Conservation (phyloP, 768 basidiomycete species). For the Termitomyces sp. region DNA sequence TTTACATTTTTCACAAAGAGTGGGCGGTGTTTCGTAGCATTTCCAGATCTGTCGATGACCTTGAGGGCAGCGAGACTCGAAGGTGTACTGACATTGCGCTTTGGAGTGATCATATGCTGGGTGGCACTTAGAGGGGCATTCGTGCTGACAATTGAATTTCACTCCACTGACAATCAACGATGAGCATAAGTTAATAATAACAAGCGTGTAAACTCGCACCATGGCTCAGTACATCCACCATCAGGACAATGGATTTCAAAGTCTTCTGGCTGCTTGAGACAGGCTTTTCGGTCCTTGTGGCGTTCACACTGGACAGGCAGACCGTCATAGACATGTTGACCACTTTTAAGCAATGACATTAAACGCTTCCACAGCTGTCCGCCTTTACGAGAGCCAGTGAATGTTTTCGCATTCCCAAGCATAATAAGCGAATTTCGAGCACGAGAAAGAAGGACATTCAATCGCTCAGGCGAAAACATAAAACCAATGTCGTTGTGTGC, state of each 20-base stretch:
- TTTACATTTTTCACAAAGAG: not conserved
- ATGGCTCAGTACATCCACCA: not conserved
- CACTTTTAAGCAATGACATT: not conserved
- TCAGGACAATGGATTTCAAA: not conserved
- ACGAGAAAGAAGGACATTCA: constrained; percentile 68
- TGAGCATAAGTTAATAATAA: not conserved
- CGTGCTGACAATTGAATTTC: not conserved
- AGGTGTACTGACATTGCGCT: not conserved
- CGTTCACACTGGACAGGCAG: not conserved
- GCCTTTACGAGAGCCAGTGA: not conserved
- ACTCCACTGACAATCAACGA: not conserved
- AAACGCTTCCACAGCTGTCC: not conserved
- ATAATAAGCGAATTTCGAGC: constrained; percentile 61
- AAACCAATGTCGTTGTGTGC: constrained; percentile 53
- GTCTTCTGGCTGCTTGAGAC: not conserved
- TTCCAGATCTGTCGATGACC: not conserved
- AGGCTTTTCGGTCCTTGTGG: not conserved
- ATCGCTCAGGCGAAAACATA: constrained; percentile 62
- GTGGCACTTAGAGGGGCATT: not conserved
- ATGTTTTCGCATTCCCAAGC: constrained; percentile 55
- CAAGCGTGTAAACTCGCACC: not conserved
- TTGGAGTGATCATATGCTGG: not conserved
- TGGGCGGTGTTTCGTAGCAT: not conserved
- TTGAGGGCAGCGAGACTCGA: not conserved
- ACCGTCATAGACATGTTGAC: not conserved